These are phyloP conservation scores for Populus tremula DNA, from an alignment of 345 rosid species.

Conservation along the genomic window DNA sequence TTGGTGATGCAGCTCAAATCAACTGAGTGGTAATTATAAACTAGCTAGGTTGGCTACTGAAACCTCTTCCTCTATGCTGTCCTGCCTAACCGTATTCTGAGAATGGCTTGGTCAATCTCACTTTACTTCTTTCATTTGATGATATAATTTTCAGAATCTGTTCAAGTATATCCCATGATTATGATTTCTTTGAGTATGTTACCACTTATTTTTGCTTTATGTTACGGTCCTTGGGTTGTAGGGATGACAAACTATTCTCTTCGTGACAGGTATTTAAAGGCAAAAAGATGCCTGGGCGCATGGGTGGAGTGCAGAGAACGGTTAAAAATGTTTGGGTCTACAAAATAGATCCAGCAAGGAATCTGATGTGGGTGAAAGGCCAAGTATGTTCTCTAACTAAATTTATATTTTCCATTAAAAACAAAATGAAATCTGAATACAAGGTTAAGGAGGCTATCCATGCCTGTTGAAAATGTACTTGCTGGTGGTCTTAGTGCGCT, in stretches of 20 bases:
- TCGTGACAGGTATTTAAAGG: conserved; percentile 76
- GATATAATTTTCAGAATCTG: not conserved
- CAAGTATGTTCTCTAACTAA: conserved; percentile 55
- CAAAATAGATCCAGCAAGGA: conserved; percentile 84
- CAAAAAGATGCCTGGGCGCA: conserved; percentile 94
- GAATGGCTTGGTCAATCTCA: not conserved
- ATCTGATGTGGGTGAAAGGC: conserved; percentile 92
- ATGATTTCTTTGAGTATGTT: not conserved
- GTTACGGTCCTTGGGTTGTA: conserved; percentile 3
- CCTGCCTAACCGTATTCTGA: not conserved
- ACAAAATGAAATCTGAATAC: conserved; percentile 1
- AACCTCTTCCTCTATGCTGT: not conserved
- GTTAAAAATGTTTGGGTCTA: conserved; percentile 92
- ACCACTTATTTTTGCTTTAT: not conserved
- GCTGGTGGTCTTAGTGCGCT: not conserved
- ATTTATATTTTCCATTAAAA: not conserved
- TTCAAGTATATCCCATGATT: not conserved
- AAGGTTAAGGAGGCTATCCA: not conserved
- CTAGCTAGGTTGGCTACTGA: not conserved
- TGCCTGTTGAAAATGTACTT: not conserved
- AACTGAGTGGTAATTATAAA: not conserved
- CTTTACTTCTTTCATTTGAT: not conserved
- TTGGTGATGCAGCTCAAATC: not conserved
- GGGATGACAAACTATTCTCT: conserved; percentile 7
- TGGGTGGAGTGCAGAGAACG: conserved; percentile 85